phyloP scores from a whole-genome alignment of 2,329 filamentous ascomycete species.

The Fusarium ramigenum region DNA sequence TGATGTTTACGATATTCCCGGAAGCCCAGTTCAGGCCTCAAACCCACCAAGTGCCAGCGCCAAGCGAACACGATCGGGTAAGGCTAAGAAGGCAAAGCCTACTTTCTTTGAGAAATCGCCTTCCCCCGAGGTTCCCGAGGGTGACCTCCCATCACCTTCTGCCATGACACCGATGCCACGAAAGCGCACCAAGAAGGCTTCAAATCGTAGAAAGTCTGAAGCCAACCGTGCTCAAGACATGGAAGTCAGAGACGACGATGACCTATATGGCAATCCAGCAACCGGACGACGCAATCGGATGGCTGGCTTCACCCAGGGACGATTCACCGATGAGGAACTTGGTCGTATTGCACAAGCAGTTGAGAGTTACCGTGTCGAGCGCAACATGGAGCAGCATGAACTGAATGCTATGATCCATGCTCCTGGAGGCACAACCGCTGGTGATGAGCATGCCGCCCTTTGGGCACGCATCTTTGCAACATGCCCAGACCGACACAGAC shows the following conservation, averaged over 20 bases:
- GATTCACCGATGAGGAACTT: conserved; percentile 57
- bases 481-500: conserved; percentile 60
- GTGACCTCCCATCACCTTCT: conserved; percentile 48
- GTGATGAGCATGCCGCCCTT: conserved; percentile 53
- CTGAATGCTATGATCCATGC: conserved; percentile 59
- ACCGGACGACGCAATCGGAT: conserved; percentile 38
- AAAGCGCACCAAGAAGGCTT: conserved; percentile 43
- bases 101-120: conserved; percentile 53
- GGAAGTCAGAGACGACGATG: conserved; percentile 36
- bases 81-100: conserved; percentile 60
- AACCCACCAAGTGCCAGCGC: conserved; percentile 36
- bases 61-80: conserved; percentile 48
- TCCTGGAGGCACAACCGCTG: conserved; percentile 48
- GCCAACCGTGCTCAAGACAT: conserved; percentile 35
- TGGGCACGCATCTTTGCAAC: conserved; percentile 60
- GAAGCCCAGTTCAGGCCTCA: conserved; percentile 32
- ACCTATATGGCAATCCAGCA: conserved; percentile 19
- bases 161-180: conserved; percentile 46
- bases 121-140: conserved; percentile 27
- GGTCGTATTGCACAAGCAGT: conserved; percentile 53
- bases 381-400: conserved; percentile 54
- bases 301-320: conserved; percentile 49
- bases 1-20: conserved; percentile 42
- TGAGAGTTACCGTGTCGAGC: conserved; percentile 55
- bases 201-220: conserved; percentile 40